Evolutionary conservation across 2,329 filamentous ascomycete genomes (phyloP).

Genomic region (Penicillium sp.): DNA sequence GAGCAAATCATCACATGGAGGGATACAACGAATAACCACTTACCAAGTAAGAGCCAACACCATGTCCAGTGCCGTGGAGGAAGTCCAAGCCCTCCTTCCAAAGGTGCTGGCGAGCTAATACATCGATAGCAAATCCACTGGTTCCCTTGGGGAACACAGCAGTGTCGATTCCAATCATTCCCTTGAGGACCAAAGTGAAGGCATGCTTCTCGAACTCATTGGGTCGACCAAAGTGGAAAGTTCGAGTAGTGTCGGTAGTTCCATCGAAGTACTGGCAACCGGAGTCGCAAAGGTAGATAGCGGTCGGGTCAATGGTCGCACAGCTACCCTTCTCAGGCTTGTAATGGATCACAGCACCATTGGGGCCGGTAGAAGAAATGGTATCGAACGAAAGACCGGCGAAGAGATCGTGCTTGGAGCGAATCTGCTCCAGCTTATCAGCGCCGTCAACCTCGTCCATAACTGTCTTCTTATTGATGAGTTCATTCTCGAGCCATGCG

Average conservation of each 20-base stretch:
- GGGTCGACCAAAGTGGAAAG: slow-evolving; percentile 86
- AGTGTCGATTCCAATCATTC: slow-evolving; percentile 84
- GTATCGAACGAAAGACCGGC: slow-evolving; percentile 93
- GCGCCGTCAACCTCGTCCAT: slow-evolving; percentile 91
- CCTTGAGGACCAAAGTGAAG: slow-evolving; percentile 93
- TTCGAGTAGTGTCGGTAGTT: slow-evolving; percentile 94
- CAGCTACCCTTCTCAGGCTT: slow-evolving; percentile 83
- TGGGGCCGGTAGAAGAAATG: slow-evolving; percentile 91
- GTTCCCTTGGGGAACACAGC: slow-evolving; percentile 94
- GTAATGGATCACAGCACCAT: slow-evolving; percentile 96
- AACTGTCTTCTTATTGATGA: slow-evolving; percentile 71
- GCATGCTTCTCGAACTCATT: slow-evolving; percentile 82
- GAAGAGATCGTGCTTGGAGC: slow-evolving; percentile 70
- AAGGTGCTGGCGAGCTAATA: slow-evolving; percentile 83
- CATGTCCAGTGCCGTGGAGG: slow-evolving; percentile 93
- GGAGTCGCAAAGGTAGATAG: slow-evolving; percentile 94
- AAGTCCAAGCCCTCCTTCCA: slow-evolving; percentile 96
- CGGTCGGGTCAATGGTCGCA: slow-evolving; percentile 78
- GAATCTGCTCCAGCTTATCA: slow-evolving; percentile 76
- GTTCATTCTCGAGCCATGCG: slow-evolving; percentile 91
- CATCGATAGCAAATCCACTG: slow-evolving; percentile 88
- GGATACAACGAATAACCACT: slow-evolving; percentile 1
- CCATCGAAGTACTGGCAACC: slow-evolving; percentile 96
- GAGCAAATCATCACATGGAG: slow-evolving; percentile 12
- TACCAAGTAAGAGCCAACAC: slow-evolving; percentile 84